phyloP scores from a whole-genome alignment of 805 yeast genomes.

The Lipomyces yamanashiensis region DNA sequence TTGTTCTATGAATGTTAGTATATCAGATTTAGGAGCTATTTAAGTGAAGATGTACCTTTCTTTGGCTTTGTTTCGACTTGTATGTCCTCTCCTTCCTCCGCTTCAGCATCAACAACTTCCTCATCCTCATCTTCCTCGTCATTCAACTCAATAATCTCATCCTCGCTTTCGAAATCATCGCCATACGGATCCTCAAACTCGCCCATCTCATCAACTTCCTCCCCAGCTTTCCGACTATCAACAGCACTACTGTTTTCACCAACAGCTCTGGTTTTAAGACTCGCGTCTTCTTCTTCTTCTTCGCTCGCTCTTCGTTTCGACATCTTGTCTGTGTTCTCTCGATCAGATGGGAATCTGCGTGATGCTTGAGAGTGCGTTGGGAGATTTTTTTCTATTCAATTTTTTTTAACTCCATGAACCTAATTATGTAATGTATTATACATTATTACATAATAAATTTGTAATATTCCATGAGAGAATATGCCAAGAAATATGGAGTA shows the following conservation, averaged over 20 bases:
- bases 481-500: too few relatives aligned
- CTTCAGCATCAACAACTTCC: constrained; percentile 39
- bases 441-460: too few relatives aligned
- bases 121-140: constrained; percentile 68
- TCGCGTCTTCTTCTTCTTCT: constrained; percentile 3
- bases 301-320: constrained; percentile 30
- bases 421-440: too few relatives aligned
- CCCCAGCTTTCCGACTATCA: constrained; percentile 14
- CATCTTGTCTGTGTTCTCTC: constrained; percentile 10
- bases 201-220: constrained; percentile 49
- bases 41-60: constrained; percentile 40
- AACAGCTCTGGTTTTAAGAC: not conserved
- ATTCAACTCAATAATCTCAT: constrained; percentile 64
- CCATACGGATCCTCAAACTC: constrained; percentile 69
- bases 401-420: too few relatives aligned
- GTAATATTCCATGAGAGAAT: too few relatives aligned
- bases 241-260: constrained; percentile 18
- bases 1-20: constrained; percentile 41
- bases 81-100: constrained; percentile 29
- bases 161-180: constrained; percentile 49
- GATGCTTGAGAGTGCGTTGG: not conserved
- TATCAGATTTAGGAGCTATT: too few relatives aligned
- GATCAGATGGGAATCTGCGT: not conserved
- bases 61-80: constrained; percentile 44
- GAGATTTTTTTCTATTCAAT: not conserved